Conservation (phyloP, 78 protist species). For the Dictyostelium citrinum region DNA sequence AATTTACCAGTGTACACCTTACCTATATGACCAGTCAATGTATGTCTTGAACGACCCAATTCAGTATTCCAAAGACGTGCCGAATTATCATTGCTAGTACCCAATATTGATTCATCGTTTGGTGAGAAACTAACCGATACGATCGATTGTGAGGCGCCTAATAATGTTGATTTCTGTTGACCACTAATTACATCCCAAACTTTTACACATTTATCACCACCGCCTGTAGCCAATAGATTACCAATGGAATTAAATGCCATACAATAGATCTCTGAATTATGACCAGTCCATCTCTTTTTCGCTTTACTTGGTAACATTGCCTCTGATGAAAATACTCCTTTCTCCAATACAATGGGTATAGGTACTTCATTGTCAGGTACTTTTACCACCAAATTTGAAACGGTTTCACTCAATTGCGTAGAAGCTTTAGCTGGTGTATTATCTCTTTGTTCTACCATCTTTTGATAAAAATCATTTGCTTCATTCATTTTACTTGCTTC, state of each 20-base stretch:
- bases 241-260: conserved; percentile 59
- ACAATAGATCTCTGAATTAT: conserved; percentile 68
- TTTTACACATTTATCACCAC: conserved; percentile 79
- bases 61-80: conserved; percentile 77
- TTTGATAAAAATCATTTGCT: conserved; percentile 71
- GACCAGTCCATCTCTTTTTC: conserved; percentile 62
- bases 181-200: conserved; percentile 82
- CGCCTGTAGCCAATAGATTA: conserved; percentile 77
- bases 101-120: conserved; percentile 68
- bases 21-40: conserved; percentile 88
- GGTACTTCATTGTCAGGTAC: background rate
- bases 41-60: conserved; percentile 75
- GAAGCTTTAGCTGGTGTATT: background rate
- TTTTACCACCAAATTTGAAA: background rate
- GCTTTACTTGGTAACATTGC: conserved; percentile 44
- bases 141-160: conserved; percentile 83
- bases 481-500: conserved; percentile 75
- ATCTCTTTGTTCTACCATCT: conserved; percentile 69
- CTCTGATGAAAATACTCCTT: background rate
- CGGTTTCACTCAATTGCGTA: background rate
- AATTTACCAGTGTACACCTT: conserved; percentile 79
- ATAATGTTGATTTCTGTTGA: conserved; percentile 23
- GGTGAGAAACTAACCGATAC: conserved; percentile 73
- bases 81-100: conserved; percentile 81
- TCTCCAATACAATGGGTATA: background rate